phyloP scores from a whole-genome alignment of 2,329 filamentous ascomycete species.

The Ceratocystiopsis sp. region DNA sequence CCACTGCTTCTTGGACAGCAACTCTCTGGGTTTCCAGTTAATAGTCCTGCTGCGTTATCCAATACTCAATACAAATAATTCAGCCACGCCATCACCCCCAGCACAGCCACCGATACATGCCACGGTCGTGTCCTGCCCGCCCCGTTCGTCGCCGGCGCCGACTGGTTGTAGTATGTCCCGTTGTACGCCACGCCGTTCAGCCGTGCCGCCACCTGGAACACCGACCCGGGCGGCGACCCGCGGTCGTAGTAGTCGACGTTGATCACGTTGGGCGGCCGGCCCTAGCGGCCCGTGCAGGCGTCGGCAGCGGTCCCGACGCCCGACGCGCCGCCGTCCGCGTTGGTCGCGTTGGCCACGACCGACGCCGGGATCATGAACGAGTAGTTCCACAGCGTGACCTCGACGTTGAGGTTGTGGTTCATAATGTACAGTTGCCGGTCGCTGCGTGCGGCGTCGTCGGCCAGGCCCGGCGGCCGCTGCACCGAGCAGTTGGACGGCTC shows the following conservation, averaged over 20 bases:
- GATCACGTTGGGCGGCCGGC: slow-evolving; percentile 55
- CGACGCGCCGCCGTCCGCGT: slow-evolving; percentile 45
- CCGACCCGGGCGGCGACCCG: slow-evolving; percentile 48
- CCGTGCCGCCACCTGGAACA: slow-evolving; percentile 55
- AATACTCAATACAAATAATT: too few species aligned
- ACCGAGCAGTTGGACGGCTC: slow-evolving; percentile 41
- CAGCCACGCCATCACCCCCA: slow-evolving; percentile 21
- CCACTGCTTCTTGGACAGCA: too few species aligned
- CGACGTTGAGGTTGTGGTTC: slow-evolving; percentile 82
- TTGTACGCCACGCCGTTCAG: slow-evolving; percentile 60
- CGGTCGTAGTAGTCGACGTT: slow-evolving; percentile 77
- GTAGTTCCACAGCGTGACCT: slow-evolving; percentile 49
- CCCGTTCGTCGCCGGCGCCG: slow-evolving; percentile 25
- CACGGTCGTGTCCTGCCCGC: slow-evolving; percentile 29
- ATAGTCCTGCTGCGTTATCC: too few species aligned
- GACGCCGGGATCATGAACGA: slow-evolving; percentile 56
- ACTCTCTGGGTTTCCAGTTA: too few species aligned
- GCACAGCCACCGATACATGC: slow-evolving; percentile 21
- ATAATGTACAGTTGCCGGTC: slow-evolving; percentile 54
- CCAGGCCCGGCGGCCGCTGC: slow-evolving; percentile 57
- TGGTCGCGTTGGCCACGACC: slow-evolving; percentile 53
- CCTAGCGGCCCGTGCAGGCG: slow-evolving; percentile 47
- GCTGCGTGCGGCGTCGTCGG: slow-evolving; percentile 27
- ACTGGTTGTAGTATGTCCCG: slow-evolving; percentile 1
- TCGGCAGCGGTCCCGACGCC: slow-evolving; percentile 47